Conservation (phyloP, 768 basidiomycete species). For the Panaeolus cyanescens region DNA sequence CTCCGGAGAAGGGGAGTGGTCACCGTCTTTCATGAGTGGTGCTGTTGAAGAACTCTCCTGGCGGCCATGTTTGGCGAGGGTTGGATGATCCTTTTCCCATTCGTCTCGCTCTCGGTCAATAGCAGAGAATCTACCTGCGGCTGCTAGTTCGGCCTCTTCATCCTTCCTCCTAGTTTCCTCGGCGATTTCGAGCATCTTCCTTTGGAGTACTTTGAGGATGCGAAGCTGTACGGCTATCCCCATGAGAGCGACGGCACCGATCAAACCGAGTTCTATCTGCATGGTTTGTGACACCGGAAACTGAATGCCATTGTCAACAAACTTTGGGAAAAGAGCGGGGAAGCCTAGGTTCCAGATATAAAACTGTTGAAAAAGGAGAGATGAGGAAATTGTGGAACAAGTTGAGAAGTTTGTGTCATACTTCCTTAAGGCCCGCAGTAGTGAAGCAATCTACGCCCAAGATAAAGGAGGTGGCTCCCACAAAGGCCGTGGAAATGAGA, state of each 20-base stretch:
- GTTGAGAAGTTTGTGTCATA: slow-evolving; percentile 30
- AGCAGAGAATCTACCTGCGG: slow-evolving; percentile 67
- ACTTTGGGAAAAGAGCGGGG: slow-evolving; percentile 76
- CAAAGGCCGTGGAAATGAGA: slow-evolving; percentile 84
- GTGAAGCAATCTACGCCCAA: slow-evolving; percentile 94
- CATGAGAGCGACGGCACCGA: slow-evolving; percentile 82
- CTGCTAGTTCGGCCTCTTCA: slow-evolving; percentile 73
- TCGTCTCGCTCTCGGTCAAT: slow-evolving; percentile 71
- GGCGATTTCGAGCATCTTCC: slow-evolving; percentile 77
- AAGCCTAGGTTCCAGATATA: slow-evolving; percentile 97
- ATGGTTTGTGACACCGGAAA: slow-evolving; percentile 90
- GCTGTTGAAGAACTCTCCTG: slow-evolving; percentile 65
- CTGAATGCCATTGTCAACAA: slow-evolving; percentile 59
- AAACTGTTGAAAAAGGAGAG: slow-evolving; percentile 53
- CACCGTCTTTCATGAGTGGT: slow-evolving; percentile 65
- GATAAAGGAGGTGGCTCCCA: slow-evolving; percentile 89
- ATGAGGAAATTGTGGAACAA: slow-evolving; percentile 6
- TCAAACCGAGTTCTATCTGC: slow-evolving; percentile 91
- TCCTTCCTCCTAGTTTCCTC: slow-evolving; percentile 74
- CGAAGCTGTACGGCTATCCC: slow-evolving; percentile 90
- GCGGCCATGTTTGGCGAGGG: slow-evolving; percentile 59
- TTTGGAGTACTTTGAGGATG: slow-evolving; percentile 77
- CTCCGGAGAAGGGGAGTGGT: slow-evolving; percentile 50
- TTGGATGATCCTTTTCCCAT: slow-evolving; percentile 88
- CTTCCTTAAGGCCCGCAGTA: slow-evolving; percentile 91